phyloP scores from a whole-genome alignment of 2,329 filamentous ascomycete genomes.

The Pseudogymnoascus destructans region DNA sequence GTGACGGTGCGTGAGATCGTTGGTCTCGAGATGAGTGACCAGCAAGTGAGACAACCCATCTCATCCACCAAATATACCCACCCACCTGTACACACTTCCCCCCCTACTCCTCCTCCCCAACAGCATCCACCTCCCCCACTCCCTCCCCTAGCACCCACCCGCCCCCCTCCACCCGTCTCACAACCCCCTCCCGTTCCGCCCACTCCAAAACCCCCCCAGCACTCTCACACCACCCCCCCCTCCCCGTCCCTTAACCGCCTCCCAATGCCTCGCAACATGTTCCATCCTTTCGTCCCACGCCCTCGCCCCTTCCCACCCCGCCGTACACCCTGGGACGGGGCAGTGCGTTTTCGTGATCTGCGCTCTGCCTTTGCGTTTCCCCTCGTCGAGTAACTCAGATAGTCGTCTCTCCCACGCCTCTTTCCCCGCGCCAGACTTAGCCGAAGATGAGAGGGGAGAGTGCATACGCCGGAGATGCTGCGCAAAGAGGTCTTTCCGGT shows the following conservation, averaged over 20 bases:
- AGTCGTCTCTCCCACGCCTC: conserved; percentile 29
- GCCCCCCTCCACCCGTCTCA: neutral
- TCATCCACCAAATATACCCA: too few relatives aligned
- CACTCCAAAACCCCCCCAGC: neutral
- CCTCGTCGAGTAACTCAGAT: conserved; percentile 35
- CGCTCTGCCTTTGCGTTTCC: conserved; percentile 35
- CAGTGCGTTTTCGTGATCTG: conserved; percentile 49
- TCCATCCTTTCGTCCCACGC: conserved; percentile 80
- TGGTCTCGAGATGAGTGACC: too few relatives aligned
- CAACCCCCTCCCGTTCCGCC: neutral
- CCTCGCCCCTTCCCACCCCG: conserved; percentile 44
- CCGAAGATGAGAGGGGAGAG: conserved; percentile 30
- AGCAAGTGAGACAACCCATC: too few relatives aligned
- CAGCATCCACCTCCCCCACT: neutral
- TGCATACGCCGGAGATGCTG: conserved; percentile 87
- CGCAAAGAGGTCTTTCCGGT: conserved; percentile 83
- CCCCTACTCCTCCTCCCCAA: neutral
- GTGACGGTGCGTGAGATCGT: too few relatives aligned
- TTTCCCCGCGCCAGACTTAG: conserved; percentile 22
- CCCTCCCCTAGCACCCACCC: neutral
- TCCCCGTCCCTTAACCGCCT: conserved; percentile 30
- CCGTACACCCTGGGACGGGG: conserved; percentile 45
- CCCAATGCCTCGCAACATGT: conserved; percentile 71
- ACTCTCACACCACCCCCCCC: neutral
- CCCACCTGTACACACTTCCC: too few relatives aligned